Conservation (phyloP, 2,329 filamentous ascomycete genomes). For the Aspergillus glaucus region DNA sequence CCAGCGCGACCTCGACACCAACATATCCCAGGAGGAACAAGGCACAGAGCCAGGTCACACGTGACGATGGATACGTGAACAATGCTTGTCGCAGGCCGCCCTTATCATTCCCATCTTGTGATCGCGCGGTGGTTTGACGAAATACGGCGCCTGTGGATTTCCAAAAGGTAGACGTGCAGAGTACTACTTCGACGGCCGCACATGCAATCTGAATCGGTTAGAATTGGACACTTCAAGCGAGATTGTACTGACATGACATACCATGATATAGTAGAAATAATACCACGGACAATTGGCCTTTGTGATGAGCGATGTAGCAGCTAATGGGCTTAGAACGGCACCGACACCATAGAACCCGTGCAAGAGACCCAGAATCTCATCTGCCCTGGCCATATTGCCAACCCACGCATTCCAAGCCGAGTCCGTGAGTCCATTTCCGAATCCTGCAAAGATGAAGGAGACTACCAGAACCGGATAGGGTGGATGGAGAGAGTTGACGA, state of each 20-base stretch:
- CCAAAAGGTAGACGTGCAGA: conserved; percentile 18
- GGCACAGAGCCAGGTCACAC: conserved; percentile 32
- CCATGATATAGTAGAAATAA: conserved; percentile 70
- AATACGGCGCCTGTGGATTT: conserved; percentile 14
- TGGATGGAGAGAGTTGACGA: conserved; percentile 32
- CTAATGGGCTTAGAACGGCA: conserved; percentile 61
- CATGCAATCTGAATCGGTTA: conserved; percentile 16
- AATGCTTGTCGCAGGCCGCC: conserved; percentile 16
- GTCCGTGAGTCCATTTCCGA: conserved; percentile 41
- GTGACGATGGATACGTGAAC: conserved; percentile 15
- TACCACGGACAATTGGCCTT: conserved; percentile 61
- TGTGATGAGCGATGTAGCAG: conserved; percentile 68
- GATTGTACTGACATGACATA: conserved; percentile 28
- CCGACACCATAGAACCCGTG: conserved; percentile 70
- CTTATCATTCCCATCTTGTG: conserved; percentile 8
- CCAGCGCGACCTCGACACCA: conserved; percentile 63
- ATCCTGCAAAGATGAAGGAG: conserved; percentile 35
- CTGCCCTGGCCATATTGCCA: conserved; percentile 67
- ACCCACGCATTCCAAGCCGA: conserved; percentile 57
- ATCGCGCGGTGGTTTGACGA: conserved; percentile 6
- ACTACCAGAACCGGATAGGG: conserved; percentile 38
- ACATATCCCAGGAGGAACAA: conserved; percentile 73
- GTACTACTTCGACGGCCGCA: conserved; percentile 18
- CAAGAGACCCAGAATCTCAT: conserved; percentile 66
- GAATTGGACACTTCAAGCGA: neutral